Percentiles rank a stretch among this genome's conserved stretches.
These are phyloP conservation scores for Dendryphion nanum DNA, from an alignment of 2,329 filamentous ascomycete species.

Conservation along the genomic window DNA sequence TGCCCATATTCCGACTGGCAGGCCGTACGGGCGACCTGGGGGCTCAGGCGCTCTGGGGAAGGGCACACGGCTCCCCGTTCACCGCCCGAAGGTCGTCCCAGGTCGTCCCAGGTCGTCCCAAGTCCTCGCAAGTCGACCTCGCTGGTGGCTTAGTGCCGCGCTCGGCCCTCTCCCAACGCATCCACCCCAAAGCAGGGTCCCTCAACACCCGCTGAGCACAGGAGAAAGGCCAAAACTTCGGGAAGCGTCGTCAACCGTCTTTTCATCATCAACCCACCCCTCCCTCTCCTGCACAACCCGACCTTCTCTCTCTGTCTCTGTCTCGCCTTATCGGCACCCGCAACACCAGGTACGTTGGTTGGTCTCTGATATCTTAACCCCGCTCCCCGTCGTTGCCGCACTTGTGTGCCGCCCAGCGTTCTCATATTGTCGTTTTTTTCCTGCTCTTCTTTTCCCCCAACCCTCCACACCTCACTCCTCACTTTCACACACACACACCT, in stretches of 20 bases:
- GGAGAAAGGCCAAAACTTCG: conserved; percentile 28
- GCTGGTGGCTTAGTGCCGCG: conserved; percentile 18
- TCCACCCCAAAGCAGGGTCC: conserved; percentile 24
- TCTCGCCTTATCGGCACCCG: conserved; percentile 8
- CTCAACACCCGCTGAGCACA: conserved; percentile 29
- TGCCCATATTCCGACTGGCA: no score
- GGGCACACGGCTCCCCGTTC: conserved; percentile 34
- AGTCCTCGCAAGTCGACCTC: background rate
- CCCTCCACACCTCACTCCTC: background rate
- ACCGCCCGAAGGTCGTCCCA: conserved; percentile 21
- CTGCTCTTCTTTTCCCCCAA: background rate
- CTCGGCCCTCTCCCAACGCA: conserved; percentile 28
- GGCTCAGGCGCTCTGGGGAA: no score
- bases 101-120: background rate
- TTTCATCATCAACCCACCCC: background rate
- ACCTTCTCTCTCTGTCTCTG: conserved; percentile 16
- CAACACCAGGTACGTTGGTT: conserved; percentile 29
- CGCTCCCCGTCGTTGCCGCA: background rate
- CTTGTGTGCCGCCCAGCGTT: no score
- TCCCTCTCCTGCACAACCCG: conserved; percentile 12
- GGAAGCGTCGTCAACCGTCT: conserved; percentile 9
- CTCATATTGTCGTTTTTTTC: background rate
- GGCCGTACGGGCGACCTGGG: no score
- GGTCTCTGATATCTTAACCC: no score
- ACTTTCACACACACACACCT: background rate